phyloP scores from a whole-genome alignment of 2,329 filamentous ascomycete genomes.

The Trichophyton rubrum region DNA sequence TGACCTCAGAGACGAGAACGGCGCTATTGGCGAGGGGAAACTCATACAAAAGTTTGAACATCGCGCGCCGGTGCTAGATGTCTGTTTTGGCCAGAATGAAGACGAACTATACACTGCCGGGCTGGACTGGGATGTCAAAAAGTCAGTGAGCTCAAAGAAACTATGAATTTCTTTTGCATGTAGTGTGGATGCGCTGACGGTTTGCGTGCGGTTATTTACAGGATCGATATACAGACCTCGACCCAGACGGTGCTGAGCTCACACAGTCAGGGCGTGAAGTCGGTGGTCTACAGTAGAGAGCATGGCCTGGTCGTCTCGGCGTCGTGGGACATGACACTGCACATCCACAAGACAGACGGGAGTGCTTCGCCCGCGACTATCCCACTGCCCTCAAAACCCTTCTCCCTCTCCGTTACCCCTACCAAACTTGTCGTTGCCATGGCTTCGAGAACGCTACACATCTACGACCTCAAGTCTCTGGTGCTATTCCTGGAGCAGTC shows the following conservation, averaged over 20 bases:
- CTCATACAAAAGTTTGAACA: constrained; percentile 66
- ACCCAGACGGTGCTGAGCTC: constrained; percentile 63
- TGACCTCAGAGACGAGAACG: constrained; percentile 49
- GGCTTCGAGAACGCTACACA: constrained; percentile 83
- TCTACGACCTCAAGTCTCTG: constrained; percentile 74
- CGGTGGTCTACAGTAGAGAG: constrained; percentile 65
- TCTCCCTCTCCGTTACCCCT: constrained; percentile 64
- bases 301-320: constrained; percentile 73
- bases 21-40: constrained; percentile 45
- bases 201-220: constrained; percentile 16
- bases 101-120: constrained; percentile 76
- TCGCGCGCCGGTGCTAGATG: constrained; percentile 74
- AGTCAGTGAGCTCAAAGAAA: constrained; percentile 34
- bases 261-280: constrained; percentile 68
- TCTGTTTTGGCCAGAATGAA: constrained; percentile 76
- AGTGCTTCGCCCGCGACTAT: constrained; percentile 49
- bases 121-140: constrained; percentile 74
- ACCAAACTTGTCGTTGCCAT: constrained; percentile 91
- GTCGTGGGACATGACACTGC: constrained; percentile 86
- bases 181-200: not conserved
- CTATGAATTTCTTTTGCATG: too few relatives aligned
- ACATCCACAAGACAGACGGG: constrained; percentile 58
- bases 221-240: constrained; percentile 59
- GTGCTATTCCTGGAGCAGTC: constrained; percentile 41
- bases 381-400: constrained; percentile 70